A percentile compares a stretch with the other conserved stretches of the same genome.
phyloP scores from a whole-genome alignment of 352 stramenopile genomes.

The Pythium pyrilobum region DNA sequence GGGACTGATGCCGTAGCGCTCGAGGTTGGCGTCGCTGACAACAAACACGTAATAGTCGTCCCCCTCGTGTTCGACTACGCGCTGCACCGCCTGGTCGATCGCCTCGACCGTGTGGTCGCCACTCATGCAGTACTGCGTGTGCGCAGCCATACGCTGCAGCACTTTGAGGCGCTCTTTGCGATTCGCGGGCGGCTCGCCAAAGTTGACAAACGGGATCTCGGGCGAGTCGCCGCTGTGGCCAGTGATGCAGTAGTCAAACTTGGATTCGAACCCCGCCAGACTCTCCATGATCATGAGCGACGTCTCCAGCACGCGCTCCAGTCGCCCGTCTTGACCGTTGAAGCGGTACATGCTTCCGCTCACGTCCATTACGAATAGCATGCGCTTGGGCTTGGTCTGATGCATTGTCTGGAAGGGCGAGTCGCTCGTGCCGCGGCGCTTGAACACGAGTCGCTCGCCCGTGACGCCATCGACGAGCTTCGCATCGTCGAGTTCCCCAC shows the following conservation, averaged over 20 bases:
- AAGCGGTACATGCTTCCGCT: constrained; percentile 93
- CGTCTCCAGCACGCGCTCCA: constrained; percentile 91
- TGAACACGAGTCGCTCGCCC: constrained; percentile 92
- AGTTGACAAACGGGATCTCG: constrained; percentile 89
- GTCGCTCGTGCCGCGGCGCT: constrained; percentile 75
- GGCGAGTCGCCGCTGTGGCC: constrained; percentile 89
- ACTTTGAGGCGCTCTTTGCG: constrained; percentile 89
- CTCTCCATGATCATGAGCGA: constrained; percentile 96
- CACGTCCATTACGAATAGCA: constrained; percentile 93
- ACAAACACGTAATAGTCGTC: constrained; percentile 91
- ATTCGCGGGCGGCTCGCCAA: constrained; percentile 71
- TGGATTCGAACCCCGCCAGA: constrained; percentile 84
- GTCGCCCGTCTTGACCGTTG: constrained; percentile 90
- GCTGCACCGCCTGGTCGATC: constrained; percentile 74
- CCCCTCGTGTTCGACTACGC: constrained; percentile 50
- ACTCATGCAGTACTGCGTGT: constrained; percentile 92
- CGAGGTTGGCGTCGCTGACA: constrained; percentile 94
- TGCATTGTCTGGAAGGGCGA: constrained; percentile 26
- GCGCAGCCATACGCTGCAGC: constrained; percentile 91
- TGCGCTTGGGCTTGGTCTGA: constrained; percentile 61
- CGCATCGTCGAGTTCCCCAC: constrained; percentile 94
- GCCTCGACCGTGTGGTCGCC: constrained; percentile 94
- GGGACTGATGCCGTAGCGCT: constrained; percentile 86
- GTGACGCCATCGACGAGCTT: constrained; percentile 92
- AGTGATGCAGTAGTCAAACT: constrained; percentile 91